Percentiles rank a stretch among this genome's conserved stretches.
phyloP scores from a whole-genome alignment of 1,139 yeast species.

The Hyphopichia buzzinii region DNA sequence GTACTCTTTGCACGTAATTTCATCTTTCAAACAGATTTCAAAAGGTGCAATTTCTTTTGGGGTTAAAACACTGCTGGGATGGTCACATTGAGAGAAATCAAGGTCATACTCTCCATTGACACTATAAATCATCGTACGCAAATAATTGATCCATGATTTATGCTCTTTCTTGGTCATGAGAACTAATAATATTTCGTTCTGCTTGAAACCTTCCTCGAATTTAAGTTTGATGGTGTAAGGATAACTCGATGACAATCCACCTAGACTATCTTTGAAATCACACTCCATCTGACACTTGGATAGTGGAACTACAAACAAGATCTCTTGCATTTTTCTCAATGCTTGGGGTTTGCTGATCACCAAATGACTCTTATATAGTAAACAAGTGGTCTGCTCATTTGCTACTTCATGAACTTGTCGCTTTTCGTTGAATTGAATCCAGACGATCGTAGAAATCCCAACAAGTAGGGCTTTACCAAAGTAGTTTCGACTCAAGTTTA shows the following conservation, averaged over 20 bases:
- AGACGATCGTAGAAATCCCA: conserved; percentile 40
- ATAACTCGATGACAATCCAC: conserved; percentile 37
- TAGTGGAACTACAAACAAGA: conserved; percentile 50
- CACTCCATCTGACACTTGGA: conserved; percentile 27
- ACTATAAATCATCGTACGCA: conserved; percentile 29
- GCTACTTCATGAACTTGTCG: too few relatives aligned
- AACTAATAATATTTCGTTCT: conserved; percentile 47
- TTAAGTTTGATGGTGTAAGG: conserved; percentile 38
- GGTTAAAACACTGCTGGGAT: conserved; percentile 7
- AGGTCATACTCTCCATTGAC: conserved; percentile 43
- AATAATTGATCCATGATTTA: conserved; percentile 38
- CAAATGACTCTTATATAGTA: conserved; percentile 53
- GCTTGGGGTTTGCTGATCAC: conserved; percentile 23
- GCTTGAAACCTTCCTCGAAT: conserved; percentile 40
- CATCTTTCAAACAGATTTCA: conserved; percentile 11
- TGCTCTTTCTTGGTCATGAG: conserved; percentile 33
- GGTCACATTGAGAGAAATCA: conserved; percentile 24
- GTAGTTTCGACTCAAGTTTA: conserved; percentile 18
- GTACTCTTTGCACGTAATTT: conserved; percentile 4
- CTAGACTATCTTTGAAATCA: conserved; percentile 22
- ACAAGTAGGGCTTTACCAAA: conserved; percentile 40
- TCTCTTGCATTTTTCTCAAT: conserved; percentile 18
- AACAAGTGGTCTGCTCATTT: neutral
- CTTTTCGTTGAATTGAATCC: too few relatives aligned
- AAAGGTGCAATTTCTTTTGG: conserved; percentile 16